Conservation (phyloP, 768 basidiomycete species). For the Naganishia randhawae region DNA sequence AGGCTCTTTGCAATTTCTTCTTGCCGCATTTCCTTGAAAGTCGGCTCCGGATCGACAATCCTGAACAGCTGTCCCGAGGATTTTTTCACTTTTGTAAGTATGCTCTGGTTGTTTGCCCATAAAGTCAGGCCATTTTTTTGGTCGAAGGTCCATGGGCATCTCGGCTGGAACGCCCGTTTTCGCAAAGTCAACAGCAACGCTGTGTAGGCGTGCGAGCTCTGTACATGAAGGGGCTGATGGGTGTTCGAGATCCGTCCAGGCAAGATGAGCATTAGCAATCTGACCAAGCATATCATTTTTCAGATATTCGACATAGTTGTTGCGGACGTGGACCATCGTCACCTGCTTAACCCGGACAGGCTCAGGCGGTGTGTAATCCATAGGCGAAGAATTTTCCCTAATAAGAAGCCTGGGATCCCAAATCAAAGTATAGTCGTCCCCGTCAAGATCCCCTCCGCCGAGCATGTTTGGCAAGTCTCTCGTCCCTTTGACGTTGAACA, state of each 20-base stretch:
- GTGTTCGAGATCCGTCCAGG: constrained; percentile 34
- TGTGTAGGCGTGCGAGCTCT: constrained; percentile 42
- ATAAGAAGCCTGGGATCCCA: constrained; percentile 47
- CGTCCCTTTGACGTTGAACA: constrained; percentile 42
- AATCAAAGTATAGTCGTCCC: constrained; percentile 47
- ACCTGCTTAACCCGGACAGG: constrained; percentile 38
- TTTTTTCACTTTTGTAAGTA: constrained; percentile 39
- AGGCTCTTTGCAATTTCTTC: constrained; percentile 33
- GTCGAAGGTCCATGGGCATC: constrained; percentile 33
- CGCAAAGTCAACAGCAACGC: constrained; percentile 49
- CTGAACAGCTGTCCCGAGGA: constrained; percentile 45
- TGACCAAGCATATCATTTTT: constrained; percentile 41
- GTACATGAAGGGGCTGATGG: constrained; percentile 36
- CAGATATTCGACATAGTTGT: constrained; percentile 49
- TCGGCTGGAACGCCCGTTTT: constrained; percentile 46
- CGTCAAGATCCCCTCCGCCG: constrained; percentile 49
- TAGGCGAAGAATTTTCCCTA: constrained; percentile 33
- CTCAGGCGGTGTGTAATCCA: constrained; percentile 43
- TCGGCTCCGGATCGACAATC: constrained; percentile 44
- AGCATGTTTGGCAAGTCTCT: constrained; percentile 47
- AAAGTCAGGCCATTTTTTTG: constrained; percentile 46
- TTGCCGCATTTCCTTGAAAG: constrained; percentile 39
- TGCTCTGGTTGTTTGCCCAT: constrained; percentile 42
- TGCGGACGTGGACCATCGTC: constrained; percentile 40
- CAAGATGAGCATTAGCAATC: constrained; percentile 46